Base-by-base conservation (phyloP, 306 rosid genomes). In the Alnus glutinosa region DNA sequence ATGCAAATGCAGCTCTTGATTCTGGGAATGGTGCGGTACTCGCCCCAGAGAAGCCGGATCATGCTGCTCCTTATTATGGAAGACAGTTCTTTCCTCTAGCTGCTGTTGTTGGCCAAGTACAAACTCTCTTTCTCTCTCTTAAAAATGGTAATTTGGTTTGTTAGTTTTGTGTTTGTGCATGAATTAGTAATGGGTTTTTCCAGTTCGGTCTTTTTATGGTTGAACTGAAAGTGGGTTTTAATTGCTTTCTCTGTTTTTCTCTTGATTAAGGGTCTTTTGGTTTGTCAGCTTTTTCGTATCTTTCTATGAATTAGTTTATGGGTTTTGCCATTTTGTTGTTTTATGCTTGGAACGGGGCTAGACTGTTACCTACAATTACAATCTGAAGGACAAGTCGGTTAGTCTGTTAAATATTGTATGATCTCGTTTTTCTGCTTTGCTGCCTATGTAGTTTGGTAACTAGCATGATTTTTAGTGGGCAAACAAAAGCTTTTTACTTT, bases 21-120 rank as follows among this genome's bases (percentile, higher is more conserved):
- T 84, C 97, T 58, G 83, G 86, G 44, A 94, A 94, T 62, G 98
- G 98, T n/a, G 88, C 89, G 48, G 37, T 86, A 6, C 23, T 77
- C 28, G 13, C 90, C 13, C 68, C 77, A 5, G 92, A 94, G 55
- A 85, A 80, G 68, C 61, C 67, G 7, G 76, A 80, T 7, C 8
- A 68, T 68, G 48, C 32, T 12, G 18, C 62, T 3, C 59, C 66
- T 46, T 28, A 36, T 72, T 94, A 86, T 78, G 98, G 98, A 59
- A 83, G 97, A 46, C 93, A 87, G 79, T 94, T 62, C 78, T 94
- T 94, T 54, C 98, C 98, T 42, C 91, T 95, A 42, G 98, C 98
- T 46, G 98, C 98, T 48, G 98, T 95, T 78, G 90, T 95, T 23
- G 98, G 98, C 83, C 98, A 92, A 79, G 98, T 94, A 88, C 4